Evolutionary conservation across 495 filamentous ascomycete species (phyloP).

Genomic region (Neurospora sublineolata): DNA sequence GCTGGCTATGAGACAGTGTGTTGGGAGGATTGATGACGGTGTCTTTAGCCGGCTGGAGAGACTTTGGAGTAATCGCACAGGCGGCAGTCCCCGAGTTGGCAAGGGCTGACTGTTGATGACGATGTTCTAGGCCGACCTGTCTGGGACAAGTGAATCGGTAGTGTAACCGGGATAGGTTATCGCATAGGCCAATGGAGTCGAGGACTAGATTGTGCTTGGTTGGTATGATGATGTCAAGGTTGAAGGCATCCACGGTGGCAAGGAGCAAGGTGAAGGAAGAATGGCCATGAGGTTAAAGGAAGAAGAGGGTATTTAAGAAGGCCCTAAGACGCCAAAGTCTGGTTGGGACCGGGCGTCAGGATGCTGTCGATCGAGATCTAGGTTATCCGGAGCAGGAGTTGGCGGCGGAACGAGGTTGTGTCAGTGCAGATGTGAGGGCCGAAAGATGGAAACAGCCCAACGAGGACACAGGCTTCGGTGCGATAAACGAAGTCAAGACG

Average conservation of each 20-base stretch:
- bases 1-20: neutral
- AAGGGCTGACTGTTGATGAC: neutral
- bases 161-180: conserved; percentile 5
- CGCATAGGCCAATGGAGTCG: neutral
- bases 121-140: neutral
- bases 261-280: neutral
- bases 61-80: neutral
- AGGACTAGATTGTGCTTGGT: neutral
- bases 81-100: neutral
- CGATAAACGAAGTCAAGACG: conserved; percentile 4
- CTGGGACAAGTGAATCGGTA: neutral
- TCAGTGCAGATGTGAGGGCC: neutral
- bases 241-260: neutral
- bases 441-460: neutral
- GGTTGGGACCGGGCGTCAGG: neutral
- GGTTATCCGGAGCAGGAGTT: neutral
- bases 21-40: neutral
- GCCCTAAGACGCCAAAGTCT: neutral
- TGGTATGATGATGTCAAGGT: conserved; percentile 1
- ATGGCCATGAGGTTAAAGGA: neutral
- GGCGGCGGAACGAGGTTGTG: neutral
- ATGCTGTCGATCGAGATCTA: conserved; percentile 3
- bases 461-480: conserved; percentile 1
- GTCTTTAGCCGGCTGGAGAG: neutral
- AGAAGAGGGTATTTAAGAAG: conserved; percentile 5